phyloP scores from a whole-genome alignment of 2,329 filamentous ascomycete genomes.

The Talaromyces sp. region DNA sequence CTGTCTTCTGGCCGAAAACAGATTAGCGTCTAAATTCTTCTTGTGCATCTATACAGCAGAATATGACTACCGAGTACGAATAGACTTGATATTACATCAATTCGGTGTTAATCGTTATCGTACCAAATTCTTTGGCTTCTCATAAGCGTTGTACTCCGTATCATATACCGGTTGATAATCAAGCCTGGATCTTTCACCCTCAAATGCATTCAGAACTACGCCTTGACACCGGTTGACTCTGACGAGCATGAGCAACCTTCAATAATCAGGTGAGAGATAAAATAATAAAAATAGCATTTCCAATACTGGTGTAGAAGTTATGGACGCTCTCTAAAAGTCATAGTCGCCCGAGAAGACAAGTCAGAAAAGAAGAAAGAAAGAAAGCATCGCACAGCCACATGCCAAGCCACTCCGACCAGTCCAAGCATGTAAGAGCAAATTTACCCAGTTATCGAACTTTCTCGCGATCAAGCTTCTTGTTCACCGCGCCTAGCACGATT shows the following conservation, averaged over 20 bases:
- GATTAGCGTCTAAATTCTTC: neutral
- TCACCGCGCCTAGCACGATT: constrained; percentile 71
- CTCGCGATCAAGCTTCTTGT: constrained; percentile 56
- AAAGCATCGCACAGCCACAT: neutral
- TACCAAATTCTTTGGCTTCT: no score
- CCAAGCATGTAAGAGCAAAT: neutral
- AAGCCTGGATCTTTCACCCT: no score
- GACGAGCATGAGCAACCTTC: no score
- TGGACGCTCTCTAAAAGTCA: neutral
- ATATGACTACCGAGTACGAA: no score
- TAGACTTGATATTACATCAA: no score
- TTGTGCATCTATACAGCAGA: no score
- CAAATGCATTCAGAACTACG: no score
- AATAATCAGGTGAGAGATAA: neutral
- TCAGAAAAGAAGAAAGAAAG: neutral
- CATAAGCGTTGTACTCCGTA: no score
- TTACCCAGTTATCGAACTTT: constrained; percentile 13
- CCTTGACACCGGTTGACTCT: no score
- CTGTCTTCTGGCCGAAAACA: neutral
- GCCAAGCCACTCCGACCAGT: neutral
- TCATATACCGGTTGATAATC: no score
- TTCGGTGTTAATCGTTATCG: no score
- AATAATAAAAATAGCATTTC: neutral
- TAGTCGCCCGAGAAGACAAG: neutral
- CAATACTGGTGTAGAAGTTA: neutral